Conservation (phyloP, 768 basidiomycete species). For the Mycena pura region DNA sequence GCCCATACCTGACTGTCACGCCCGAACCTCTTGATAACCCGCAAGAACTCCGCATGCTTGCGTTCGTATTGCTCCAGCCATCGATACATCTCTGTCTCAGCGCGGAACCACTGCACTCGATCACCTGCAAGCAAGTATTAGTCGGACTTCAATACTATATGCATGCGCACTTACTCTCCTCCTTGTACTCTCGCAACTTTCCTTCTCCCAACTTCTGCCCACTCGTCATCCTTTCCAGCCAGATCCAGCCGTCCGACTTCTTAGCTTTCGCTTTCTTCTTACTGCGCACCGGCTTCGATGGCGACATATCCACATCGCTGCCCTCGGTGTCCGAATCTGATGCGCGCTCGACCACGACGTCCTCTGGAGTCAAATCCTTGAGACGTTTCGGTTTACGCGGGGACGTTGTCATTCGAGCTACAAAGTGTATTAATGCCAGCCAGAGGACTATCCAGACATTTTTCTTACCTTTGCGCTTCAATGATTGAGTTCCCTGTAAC, state of each 20-base stretch:
- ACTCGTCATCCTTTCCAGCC: not conserved
- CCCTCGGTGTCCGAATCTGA: not conserved
- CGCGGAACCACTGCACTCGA: too few species aligned
- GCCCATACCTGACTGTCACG: too few species aligned
- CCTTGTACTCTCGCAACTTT: not conserved
- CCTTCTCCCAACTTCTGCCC: not conserved
- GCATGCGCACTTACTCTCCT: not conserved
- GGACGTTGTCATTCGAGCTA: not conserved
- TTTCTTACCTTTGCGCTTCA: too few species aligned
- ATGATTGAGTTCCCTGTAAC: not conserved
- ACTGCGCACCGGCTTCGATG: not conserved
- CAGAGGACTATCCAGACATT: too few species aligned
- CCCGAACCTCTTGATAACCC: too few species aligned
- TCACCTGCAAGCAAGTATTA: not conserved
- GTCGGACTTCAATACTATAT: not conserved
- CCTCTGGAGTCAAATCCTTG: not conserved
- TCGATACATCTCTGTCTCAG: too few species aligned
- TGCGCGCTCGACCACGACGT: not conserved
- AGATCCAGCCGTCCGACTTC: slow-evolving; percentile 3
- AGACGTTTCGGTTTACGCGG: not conserved
- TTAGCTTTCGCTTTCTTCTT: not conserved
- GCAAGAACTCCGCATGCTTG: too few species aligned
- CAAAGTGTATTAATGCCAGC: too few species aligned
- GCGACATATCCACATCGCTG: too few species aligned
- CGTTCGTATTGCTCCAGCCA: too few species aligned